phyloP scores from a whole-genome alignment of 805 yeast species.

The Wickerhamomyces silvicola region DNA sequence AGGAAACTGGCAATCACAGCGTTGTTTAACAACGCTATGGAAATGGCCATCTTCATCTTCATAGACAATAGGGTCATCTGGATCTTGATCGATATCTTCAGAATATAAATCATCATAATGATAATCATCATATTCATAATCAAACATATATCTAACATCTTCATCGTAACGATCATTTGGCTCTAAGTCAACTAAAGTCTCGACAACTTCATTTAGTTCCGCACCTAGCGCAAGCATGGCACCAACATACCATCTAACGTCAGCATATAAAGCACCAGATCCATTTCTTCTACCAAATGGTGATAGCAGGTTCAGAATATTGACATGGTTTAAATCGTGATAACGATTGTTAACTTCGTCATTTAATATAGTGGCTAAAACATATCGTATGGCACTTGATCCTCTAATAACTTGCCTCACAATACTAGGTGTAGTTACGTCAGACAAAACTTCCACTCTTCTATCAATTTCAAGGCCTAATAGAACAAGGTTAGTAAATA shows the following conservation, averaged over 20 bases:
- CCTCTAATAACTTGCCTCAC: conserved; percentile 52
- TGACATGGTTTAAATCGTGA: conserved; percentile 55
- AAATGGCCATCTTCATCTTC: conserved; percentile 22
- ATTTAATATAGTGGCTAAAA: conserved; percentile 55
- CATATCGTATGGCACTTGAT: conserved; percentile 54
- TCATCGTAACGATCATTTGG: conserved; percentile 63
- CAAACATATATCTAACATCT: conserved; percentile 56
- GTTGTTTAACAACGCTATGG: conserved; percentile 18
- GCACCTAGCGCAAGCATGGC: conserved; percentile 45
- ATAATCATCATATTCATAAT: conserved; percentile 43
- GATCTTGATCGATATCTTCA: conserved; percentile 18
- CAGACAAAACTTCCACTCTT: conserved; percentile 33
- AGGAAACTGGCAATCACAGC: conserved; percentile 21
- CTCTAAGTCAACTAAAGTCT: conserved; percentile 47
- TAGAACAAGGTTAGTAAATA: conserved; percentile 51
- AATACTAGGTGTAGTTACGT: conserved; percentile 33
- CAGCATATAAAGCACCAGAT: conserved; percentile 53
- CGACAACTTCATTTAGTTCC: conserved; percentile 43
- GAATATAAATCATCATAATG: conserved; percentile 26
- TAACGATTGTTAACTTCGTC: conserved; percentile 33
- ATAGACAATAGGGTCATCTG: conserved; percentile 15
- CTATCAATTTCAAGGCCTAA: conserved; percentile 58
- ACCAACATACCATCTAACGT: conserved; percentile 51
- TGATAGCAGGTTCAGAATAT: conserved; percentile 53
- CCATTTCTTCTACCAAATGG: conserved; percentile 60